These are phyloP conservation scores for Vitis riparia DNA, from an alignment of 164 flowering plant species.

Conservation along the genomic window DNA sequence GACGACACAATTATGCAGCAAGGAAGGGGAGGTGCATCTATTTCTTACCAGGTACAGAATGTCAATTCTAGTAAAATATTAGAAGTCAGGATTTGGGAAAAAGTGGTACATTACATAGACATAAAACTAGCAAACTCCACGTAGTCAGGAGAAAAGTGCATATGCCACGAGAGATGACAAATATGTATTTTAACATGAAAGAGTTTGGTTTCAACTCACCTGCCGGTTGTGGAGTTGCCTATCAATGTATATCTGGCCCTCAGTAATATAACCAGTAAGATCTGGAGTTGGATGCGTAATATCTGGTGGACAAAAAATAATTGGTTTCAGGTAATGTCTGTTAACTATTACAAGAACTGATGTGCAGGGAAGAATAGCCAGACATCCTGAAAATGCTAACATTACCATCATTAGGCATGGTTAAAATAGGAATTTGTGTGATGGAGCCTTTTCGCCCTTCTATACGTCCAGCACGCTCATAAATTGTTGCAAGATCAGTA, in stretches of 20 bases:
- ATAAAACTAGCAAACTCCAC: too few species aligned
- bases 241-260: conserved; percentile 97
- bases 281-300: conserved; percentile 99
- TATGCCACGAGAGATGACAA: too few species aligned
- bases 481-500: conserved; percentile 94
- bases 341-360: neutral
- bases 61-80: too few species aligned
- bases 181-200: too few species aligned
- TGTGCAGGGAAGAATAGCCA: neutral
- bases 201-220: conserved; percentile 32
- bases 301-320: conserved; percentile 43
- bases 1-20: too few species aligned
- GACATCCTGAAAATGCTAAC: neutral
- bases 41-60: too few species aligned
- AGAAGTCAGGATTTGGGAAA: too few species aligned
- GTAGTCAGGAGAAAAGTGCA: too few species aligned
- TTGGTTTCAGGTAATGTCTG: neutral
- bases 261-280: conserved; percentile 97
- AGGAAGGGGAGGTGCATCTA: too few species aligned
- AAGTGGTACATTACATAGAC: too few species aligned
- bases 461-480: conserved; percentile 98
- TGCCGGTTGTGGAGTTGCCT: conserved; percentile 90
- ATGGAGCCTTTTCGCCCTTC: conserved; percentile 97
- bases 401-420: conserved; percentile 97
- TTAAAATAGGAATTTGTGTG: conserved; percentile 93